A percentile compares a stretch with the other conserved stretches of the same genome.
phyloP scores from a whole-genome alignment of 495 filamentous ascomycete species.

The Aspergillus leporis region DNA sequence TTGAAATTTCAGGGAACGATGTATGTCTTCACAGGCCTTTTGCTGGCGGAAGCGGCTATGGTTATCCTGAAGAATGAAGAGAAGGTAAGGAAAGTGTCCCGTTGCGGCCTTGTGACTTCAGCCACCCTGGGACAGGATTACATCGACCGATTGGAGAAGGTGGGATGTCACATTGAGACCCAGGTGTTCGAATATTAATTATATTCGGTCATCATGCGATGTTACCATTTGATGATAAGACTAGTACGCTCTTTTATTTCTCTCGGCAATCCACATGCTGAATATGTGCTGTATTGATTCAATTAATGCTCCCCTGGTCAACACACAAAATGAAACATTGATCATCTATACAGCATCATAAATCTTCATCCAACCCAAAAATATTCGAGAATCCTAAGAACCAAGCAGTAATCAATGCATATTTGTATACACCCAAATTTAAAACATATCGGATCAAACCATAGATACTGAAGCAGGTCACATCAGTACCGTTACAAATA shows the following conservation, averaged over 20 bases:
- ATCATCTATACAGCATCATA: background rate
- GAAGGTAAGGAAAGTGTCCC: constrained; percentile 54
- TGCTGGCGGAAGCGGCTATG: constrained; percentile 69
- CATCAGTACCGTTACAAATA: background rate
- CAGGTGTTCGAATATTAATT: constrained; percentile 37
- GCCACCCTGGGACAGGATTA: constrained; percentile 77
- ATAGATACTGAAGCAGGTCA: background rate
- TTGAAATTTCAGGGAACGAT: constrained; percentile 60
- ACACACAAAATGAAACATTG: background rate
- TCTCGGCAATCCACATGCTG: background rate
- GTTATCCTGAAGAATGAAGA: constrained; percentile 66
- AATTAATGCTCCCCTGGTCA: background rate
- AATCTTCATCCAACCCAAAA: background rate
- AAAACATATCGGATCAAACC: background rate
- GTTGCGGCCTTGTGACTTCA: constrained; percentile 77
- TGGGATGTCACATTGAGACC: constrained; percentile 63
- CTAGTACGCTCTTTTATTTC: background rate
- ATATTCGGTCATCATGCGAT: background rate
- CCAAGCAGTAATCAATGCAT: background rate
- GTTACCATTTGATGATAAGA: background rate
- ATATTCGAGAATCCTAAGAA: background rate
- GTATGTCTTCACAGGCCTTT: constrained; percentile 70
- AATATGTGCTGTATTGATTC: background rate
- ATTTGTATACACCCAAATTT: background rate
- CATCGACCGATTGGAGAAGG: constrained; percentile 66